Percentiles rank a stretch among this genome's conserved stretches.
phyloP scores from a whole-genome alignment of 768 basidiomycete species.

The Pleurotus tuber-regium region DNA sequence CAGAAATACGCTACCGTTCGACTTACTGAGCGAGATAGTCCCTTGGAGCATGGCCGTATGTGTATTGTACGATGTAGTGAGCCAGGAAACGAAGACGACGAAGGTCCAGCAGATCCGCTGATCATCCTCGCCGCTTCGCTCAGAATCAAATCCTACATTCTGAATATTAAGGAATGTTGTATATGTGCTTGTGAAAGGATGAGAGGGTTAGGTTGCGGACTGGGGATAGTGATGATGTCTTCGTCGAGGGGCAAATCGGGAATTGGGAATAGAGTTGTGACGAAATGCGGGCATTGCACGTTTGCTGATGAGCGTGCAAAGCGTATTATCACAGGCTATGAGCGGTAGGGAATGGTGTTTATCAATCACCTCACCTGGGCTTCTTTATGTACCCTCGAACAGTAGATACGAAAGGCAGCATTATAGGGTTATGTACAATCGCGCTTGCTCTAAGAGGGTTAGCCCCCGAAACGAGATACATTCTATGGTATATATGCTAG shows the following conservation, averaged over 20 bases:
- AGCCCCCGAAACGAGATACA: no score
- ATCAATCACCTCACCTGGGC: no score
- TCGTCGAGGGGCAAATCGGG: background rate
- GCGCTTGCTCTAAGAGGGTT: no score
- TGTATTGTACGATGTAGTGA: slow-evolving; percentile 16
- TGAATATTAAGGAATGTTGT: slow-evolving; percentile 16
- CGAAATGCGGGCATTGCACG: slow-evolving; percentile 6
- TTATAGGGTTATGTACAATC: no score
- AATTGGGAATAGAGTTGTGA: background rate
- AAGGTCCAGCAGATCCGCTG: slow-evolving; percentile 15
- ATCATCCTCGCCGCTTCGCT: slow-evolving; percentile 15
- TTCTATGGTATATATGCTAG: no score
- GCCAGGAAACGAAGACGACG: slow-evolving; percentile 8
- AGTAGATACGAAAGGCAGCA: no score
- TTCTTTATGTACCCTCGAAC: no score
- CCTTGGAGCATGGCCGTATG: slow-evolving; percentile 14
- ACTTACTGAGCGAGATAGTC: slow-evolving; percentile 10
- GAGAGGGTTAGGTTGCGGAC: slow-evolving; percentile 4
- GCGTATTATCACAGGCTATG: background rate
- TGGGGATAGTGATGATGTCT: slow-evolving; percentile 12
- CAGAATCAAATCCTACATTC: slow-evolving; percentile 15
- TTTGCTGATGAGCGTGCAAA: background rate
- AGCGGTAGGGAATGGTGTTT: background rate
- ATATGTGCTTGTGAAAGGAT: slow-evolving; percentile 15
- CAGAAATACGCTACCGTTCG: background rate